A percentile compares a stretch with the other conserved stretches of the same genome.
Conservation (phyloP, 495 filamentous ascomycete species). For the Physcia stellaris region DNA sequence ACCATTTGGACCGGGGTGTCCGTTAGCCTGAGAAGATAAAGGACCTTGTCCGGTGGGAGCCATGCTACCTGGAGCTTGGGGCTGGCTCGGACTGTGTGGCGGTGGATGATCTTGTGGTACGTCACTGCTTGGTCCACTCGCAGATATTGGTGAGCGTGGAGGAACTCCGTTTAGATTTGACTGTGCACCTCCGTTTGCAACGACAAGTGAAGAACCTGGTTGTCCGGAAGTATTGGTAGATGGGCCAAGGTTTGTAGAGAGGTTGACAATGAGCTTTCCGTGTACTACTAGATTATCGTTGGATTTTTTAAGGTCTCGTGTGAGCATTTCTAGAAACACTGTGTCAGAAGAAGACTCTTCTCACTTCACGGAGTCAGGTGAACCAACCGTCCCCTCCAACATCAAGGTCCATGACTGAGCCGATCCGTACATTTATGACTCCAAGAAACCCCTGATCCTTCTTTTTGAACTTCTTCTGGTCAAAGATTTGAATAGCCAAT, state of each 20-base stretch:
- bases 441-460: conserved; percentile 98
- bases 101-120: conserved; percentile 15
- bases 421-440: conserved; percentile 92
- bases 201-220: conserved; percentile 17
- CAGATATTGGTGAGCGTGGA: conserved; percentile 12
- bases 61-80: conserved; percentile 23
- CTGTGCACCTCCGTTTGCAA: conserved; percentile 9
- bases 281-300: conserved; percentile 96
- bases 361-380: conserved; percentile 3
- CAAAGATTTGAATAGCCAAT: conserved; percentile 93
- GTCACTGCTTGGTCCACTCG: conserved; percentile 5
- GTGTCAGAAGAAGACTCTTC: conserved; percentile 2
- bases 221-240: conserved; percentile 33
- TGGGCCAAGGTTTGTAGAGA: conserved; percentile 71
- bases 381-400: conserved; percentile 80
- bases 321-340: conserved; percentile 68
- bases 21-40: conserved; percentile 23
- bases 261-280: conserved; percentile 89
- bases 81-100: conserved; percentile 22
- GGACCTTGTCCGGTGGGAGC: conserved; percentile 29
- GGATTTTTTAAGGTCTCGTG: conserved; percentile 94
- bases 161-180: conserved; percentile 13
- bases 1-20: conserved; percentile 18
- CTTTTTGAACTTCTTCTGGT: conserved; percentile 99
- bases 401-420: conserved; percentile 79